Base-by-base conservation (phyloP, 78 protist genomes). In the Corallochytrium limacisporum region DNA sequence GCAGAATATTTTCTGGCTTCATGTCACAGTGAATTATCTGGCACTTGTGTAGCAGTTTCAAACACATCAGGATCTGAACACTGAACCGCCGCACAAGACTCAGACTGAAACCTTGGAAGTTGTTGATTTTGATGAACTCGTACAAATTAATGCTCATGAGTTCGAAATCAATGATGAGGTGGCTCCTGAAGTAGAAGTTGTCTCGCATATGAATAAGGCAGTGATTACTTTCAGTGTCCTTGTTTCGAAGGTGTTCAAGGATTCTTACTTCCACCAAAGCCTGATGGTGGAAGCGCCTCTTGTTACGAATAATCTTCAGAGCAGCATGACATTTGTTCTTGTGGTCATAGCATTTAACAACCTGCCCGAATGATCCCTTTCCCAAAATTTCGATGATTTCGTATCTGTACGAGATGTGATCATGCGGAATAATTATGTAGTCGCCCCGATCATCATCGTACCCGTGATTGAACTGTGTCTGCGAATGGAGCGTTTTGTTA, bases 1-100 rank as follows among this genome's bases (percentile, higher is more conserved):
- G 79, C 51, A 95, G 84, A 15, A 96, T 79, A 80, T 96, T 96
- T 62, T 96, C 97, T 1, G 97, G 97, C 72, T 89, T 92, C 53
- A 96, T 62, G 63, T 96, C 99, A 44, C 96, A 92, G 79, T 96
- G 99, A 42, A 96, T 90, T 57, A 77, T 81, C 51, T 57, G 46
- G 68, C 75, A 43, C 20, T 67, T 33, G 15, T 75, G 49, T 32
- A 90, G 60, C 22, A 79, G 79, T 31, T 49, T 26, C 9, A 95
- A 72, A 20, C 93, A 75, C 29, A 65, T 31, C 0, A 92, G 80
- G 3, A 95, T 65, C 75, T 91, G 96, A 26, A 74, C 61, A 24
- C 88, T 83, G 51, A 91, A 83, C 26, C 80, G 4, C 12, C 46
- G 43, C 15, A 82, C 33, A 8, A 70, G 71, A 8, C 24, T 4